A percentile compares a stretch with the other conserved stretches of the same genome.
Evolutionary conservation across 169 alveolate genomes (phyloP).

Genomic region (Neospora caninum): DNA sequence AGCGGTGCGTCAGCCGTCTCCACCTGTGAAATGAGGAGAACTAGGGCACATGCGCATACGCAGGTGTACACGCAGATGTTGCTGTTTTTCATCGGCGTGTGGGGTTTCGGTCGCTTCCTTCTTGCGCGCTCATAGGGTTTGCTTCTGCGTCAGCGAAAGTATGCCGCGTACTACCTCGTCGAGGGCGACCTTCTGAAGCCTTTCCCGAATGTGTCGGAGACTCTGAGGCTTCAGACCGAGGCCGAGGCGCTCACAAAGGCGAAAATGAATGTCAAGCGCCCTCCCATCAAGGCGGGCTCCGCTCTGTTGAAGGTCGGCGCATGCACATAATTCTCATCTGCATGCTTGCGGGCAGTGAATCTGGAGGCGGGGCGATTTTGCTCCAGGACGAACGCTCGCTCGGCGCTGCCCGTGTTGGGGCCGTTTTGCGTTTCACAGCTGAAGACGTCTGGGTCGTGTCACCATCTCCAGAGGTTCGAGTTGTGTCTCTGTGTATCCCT

Average conservation of each 20-base stretch:
- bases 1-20: too few relatives aligned
- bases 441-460: too few relatives aligned
- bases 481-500: not conserved
- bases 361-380: too few relatives aligned
- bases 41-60: too few relatives aligned
- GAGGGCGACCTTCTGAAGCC: constrained; percentile 56
- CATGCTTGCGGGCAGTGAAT: too few relatives aligned
- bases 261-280: constrained; percentile 35
- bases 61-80: too few relatives aligned
- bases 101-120: not conserved
- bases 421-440: too few relatives aligned
- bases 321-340: not conserved
- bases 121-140: constrained; percentile 53
- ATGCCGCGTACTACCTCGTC: constrained; percentile 60
- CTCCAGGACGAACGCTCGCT: too few relatives aligned
- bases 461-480: not conserved
- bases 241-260: constrained; percentile 21
- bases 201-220: constrained; percentile 43
- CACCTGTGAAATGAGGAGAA: too few relatives aligned
- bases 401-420: too few relatives aligned
- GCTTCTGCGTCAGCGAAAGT: constrained; percentile 64
- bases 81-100: too few relatives aligned
- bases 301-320: constrained; percentile 42
- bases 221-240: constrained; percentile 39
- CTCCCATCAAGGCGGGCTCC: constrained; percentile 40